Evolutionary conservation across 192 early-diverging fungal genomes (phyloP).

Genomic region (Coemansia sp.): DNA sequence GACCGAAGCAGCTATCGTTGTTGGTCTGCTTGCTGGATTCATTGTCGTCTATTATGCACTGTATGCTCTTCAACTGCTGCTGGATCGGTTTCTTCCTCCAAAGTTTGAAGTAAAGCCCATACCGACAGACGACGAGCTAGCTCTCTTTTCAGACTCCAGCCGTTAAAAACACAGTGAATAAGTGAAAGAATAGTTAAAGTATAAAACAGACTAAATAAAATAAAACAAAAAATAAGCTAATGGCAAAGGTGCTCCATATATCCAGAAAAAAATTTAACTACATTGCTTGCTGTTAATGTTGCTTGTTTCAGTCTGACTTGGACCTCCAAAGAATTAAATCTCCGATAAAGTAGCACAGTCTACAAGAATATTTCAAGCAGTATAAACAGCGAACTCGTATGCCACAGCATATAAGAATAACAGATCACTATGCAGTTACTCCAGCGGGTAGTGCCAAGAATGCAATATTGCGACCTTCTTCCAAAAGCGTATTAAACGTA

Average conservation of each 20-base stretch:
- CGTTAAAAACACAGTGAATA: not conserved
- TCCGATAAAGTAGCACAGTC: not conserved
- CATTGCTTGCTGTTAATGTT: too few species aligned
- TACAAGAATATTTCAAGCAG: not conserved
- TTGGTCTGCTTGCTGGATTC: slow-evolving; percentile 27
- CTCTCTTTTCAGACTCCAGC: not conserved
- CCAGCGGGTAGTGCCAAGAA: slow-evolving; percentile 40
- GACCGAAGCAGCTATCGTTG: slow-evolving; percentile 9
- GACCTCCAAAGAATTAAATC: not conserved
- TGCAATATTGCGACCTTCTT: slow-evolving; percentile 50
- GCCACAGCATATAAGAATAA: not conserved
- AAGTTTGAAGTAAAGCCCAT: not conserved
- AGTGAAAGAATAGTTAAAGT: too few species aligned
- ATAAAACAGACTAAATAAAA: too few species aligned
- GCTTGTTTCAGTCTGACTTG: too few species aligned
- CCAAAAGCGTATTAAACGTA: slow-evolving; percentile 39
- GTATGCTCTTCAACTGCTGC: slow-evolving; percentile 19
- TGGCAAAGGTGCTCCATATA: too few species aligned
- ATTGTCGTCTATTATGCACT: slow-evolving; percentile 32
- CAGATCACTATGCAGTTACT: slow-evolving; percentile 16
- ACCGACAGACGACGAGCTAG: not conserved
- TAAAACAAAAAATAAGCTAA: too few species aligned
- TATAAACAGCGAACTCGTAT: not conserved
- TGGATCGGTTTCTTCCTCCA: slow-evolving; percentile 30
- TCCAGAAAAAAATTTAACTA: too few species aligned